Evolutionary conservation across 2,329 filamentous ascomycete genomes (phyloP).

Genomic region (Beauveria medogensis): DNA sequence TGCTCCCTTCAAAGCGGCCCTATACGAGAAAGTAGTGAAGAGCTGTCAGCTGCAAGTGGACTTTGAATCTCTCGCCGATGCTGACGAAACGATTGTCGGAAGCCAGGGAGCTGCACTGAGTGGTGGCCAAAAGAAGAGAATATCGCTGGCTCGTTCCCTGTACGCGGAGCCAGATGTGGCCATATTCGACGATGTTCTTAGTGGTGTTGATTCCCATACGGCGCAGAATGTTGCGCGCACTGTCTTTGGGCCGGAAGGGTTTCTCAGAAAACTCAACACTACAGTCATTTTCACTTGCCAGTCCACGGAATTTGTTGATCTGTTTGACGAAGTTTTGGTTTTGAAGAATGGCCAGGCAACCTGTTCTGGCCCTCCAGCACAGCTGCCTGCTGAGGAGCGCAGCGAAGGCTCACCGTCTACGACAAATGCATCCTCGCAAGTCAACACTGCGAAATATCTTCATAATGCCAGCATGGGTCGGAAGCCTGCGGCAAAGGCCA

Average conservation of each 20-base stretch:
- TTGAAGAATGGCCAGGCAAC: background rate
- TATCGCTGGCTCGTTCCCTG: constrained; percentile 19
- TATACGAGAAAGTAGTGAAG: constrained; percentile 17
- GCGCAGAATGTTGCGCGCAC: constrained; percentile 18
- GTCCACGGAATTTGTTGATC: background rate
- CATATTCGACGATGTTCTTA: constrained; percentile 26
- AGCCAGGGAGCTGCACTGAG: constrained; percentile 26
- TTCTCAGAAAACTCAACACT: background rate
- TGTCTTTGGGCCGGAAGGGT: background rate
- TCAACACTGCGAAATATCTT: background rate
- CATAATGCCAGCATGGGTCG: background rate
- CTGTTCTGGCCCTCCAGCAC: background rate
- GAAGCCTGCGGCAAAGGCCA: background rate
- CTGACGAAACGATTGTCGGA: constrained; percentile 24
- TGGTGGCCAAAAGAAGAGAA: constrained; percentile 26
- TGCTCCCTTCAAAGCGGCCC: constrained; percentile 14
- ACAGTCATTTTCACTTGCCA: background rate
- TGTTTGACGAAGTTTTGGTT: background rate
- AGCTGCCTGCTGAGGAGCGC: background rate
- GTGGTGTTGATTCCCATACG: constrained; percentile 20
- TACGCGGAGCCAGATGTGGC: constrained; percentile 19
- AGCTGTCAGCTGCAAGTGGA: constrained; percentile 15
- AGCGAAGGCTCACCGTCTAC: background rate
- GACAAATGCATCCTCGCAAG: background rate
- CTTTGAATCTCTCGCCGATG: constrained; percentile 19